Evolutionary conservation across 2,329 filamentous ascomycete genomes (phyloP).

Genomic region (Erysiphe pulchra): DNA sequence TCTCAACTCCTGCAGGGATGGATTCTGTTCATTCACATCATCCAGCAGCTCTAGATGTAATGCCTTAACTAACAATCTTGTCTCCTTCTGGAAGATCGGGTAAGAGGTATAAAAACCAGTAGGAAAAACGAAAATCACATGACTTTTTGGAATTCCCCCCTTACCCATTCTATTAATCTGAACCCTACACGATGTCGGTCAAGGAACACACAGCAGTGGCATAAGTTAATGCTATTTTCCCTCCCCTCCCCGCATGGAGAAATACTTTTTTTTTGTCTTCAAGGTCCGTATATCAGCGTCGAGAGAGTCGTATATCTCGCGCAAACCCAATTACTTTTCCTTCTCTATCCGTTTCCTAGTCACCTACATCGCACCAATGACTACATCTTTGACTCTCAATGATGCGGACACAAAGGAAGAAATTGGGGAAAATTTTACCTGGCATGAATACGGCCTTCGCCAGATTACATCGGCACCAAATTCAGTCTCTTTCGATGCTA

Average conservation of each 20-base stretch:
- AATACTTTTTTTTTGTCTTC: neutral
- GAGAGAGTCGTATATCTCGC: neutral
- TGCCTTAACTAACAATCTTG: neutral
- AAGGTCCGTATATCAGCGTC: neutral
- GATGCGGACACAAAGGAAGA: neutral
- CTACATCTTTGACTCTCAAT: neutral
- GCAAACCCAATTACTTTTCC: neutral
- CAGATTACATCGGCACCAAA: neutral
- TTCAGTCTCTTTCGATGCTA: neutral
- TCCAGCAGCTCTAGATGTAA: neutral
- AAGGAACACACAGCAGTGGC: neutral
- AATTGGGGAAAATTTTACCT: neutral
- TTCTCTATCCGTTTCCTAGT: neutral
- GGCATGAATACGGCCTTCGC: neutral
- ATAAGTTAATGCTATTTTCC: neutral
- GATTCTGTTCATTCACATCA: neutral
- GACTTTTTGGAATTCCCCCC: neutral
- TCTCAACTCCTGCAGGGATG: neutral
- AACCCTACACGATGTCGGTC: neutral
- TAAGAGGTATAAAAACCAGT: neutral
- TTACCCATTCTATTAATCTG: neutral
- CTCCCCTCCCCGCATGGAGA: neutral
- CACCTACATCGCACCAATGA: neutral
- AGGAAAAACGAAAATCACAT: neutral
- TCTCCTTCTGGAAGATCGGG: neutral